A percentile compares a stretch with the other conserved stretches of the same genome.
These are phyloP conservation scores for Collybiopsis luxurians DNA, from an alignment of 768 basidiomycete species.

Conservation along the genomic window DNA sequence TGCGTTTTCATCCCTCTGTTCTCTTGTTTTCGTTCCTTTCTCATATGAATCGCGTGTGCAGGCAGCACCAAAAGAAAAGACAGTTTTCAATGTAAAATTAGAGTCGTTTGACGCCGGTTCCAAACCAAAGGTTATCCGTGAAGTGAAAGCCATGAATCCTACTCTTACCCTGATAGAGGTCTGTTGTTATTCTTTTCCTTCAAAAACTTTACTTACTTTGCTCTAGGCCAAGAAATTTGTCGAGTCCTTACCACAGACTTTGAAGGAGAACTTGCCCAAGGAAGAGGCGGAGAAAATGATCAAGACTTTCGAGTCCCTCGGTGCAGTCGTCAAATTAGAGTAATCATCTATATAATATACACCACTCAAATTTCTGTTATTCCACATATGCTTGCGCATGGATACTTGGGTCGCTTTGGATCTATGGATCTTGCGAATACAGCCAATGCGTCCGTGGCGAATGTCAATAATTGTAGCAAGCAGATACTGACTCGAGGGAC, in stretches of 20 bases:
- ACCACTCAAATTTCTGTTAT: neutral
- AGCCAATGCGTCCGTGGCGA: too few species aligned
- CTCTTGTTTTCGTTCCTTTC: neutral
- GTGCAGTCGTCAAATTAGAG: conserved; percentile 84
- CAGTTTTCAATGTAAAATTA: conserved; percentile 91
- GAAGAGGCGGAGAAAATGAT: conserved; percentile 98
- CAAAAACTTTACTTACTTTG: neutral
- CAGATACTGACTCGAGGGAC: too few species aligned
- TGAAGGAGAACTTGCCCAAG: conserved; percentile 94
- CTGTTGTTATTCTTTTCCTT: conserved; percentile 29
- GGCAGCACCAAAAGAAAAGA: conserved; percentile 99
- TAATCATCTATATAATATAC: conserved; percentile 33
- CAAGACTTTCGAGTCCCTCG: conserved; percentile 84
- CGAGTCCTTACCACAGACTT: conserved; percentile 85
- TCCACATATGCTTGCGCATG: conserved; percentile 8
- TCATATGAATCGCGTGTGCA: conserved; percentile 22
- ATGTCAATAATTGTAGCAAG: too few species aligned
- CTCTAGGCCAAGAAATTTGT: conserved; percentile 98
- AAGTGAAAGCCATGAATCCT: conserved; percentile 94
- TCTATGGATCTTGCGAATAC: too few species aligned
- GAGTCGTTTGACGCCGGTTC: conserved; percentile 90
- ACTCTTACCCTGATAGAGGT: conserved; percentile 98
- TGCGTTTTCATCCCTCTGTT: conserved; percentile 18
- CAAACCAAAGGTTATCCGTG: conserved; percentile 97
- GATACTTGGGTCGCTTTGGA: too few species aligned